Evolutionary conservation across 2,329 filamentous ascomycete genomes (phyloP), one percentile per base, ranked within the genome.

Genomic region (Diplodia mutila): DNA sequence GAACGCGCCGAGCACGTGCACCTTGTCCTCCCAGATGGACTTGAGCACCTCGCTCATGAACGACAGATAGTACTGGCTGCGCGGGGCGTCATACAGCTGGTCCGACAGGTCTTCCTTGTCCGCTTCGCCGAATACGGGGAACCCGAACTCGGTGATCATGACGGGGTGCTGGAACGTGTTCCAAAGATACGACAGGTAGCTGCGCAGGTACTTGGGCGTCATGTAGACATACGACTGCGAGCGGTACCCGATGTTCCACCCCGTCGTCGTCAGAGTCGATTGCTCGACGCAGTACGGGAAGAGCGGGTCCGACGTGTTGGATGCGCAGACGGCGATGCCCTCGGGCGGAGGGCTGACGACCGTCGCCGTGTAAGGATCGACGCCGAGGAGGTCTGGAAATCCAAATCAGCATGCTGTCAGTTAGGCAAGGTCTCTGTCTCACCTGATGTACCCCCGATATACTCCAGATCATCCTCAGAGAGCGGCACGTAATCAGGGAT

Each of bases 181-280:
- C 80, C 83, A 86, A 2, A 90, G 76, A 71, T 88, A 89, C 70
- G 80, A 83, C 4, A 87, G 78, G 69, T 85, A 84, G 65, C 79
- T 80, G 64, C 85, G 81, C n/a, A 90, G 80, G 70, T 87, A 88
- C 2, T 80, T 81, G 0, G 87, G 87, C 0, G 87, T 85, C 39
- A 85, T 84, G 75, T 88, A 87, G n/a, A 85, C 82, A 71, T 87
- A 87, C 2, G 80, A 80, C 39, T 86, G 78, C 2, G 85, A 86
- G 14, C 81, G 79, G 69, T 87, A 87, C 23, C 87, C 87, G 59
- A 88, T 85, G 70, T 85, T 79, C 29, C 87, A 89, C 2, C 85
- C 86, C 34, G 82, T 82, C 1, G 78, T 74, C 48, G 84, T 84
- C 1, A 74, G 77, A 0, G 77, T 82, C 12, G 80, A 80, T 67